Evolutionary conservation across 805 yeast genomes (phyloP), one percentile per base, ranked within the genome.

Genomic region (Lachancea meyersii): DNA sequence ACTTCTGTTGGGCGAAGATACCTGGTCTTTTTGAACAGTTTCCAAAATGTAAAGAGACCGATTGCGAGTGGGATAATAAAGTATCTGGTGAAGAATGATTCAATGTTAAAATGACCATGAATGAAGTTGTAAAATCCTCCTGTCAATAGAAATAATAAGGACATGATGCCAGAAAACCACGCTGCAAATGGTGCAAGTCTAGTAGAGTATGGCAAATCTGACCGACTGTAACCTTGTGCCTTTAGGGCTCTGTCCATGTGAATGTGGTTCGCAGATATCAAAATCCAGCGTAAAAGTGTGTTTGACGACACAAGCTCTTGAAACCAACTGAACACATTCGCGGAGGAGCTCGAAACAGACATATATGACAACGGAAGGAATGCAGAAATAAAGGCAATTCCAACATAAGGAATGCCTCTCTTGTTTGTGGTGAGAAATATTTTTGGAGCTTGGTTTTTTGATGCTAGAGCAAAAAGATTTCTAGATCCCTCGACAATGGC

Each of bases 401-500:
- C 79, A 32, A 71, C 30, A 33, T 76, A 60, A 14, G 86, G 86
- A 55, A 82, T 71, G 37, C 83, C 82, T 33, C 68, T 60, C 51
- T 72, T 70, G 61, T 79, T 83, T 43, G 77, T 68, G 49, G 73
- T 75, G 39, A 72, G 75, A 50, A 74, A 55, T 53, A 46, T 57
- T 47, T 63, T 61, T 53, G 89, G 89, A 38, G 79, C 83, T 54
- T 76, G 73, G 8, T 86, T 85, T 62, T 80, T 85, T 45, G 77
- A 79, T 14, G 87, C 81, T 53, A 83, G 65, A 18, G 86, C 75
- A 41, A 77, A 79, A 41, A 83, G 57, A 8, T 86, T 71, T 70
- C 91, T 74, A 36, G 88, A 80, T 48, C 80, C 75, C 14, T 82
- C 85, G 58, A 73, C 83, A 35, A 82, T 76, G 2, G 88, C 76